Evolutionary conservation across 2,329 filamentous ascomycete genomes (phyloP), one percentile per base, ranked within the genome.

Genomic region (Exophiala sp.): DNA sequence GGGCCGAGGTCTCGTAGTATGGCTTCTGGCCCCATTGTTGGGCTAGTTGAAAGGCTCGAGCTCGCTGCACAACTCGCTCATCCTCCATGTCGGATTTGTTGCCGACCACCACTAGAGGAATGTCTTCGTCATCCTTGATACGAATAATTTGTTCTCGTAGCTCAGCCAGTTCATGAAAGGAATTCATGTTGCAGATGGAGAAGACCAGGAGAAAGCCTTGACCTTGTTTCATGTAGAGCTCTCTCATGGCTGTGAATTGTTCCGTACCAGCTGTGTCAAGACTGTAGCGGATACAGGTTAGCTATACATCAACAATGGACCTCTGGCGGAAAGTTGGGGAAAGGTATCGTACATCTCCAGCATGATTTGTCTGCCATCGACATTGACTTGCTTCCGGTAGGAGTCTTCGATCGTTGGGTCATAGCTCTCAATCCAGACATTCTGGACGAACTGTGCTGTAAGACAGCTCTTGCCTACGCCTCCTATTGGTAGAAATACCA

Each of bases 41-140:
- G n/a, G 88, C 91, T 59, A 95, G 81, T 32, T 86, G 81, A 67
- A 95, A 95, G 4, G 89, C 91, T 63, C 85, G 85, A 58, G 87
- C 86, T 47, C 89, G 82, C 10, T 87, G 84, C 7, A 96, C 88
- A 16, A 81, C 82, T 29, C 90, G 84, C 68, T 91, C 88, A 68
- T 95, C 90, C 71, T 94, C 89, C 40, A 96, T 79, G 66, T 96
- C 90, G 56, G 87, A 88, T 72, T 95, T 95, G 78, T 95, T 96
- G 59, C 90, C 90, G 43, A 95, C 90, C 58, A 96, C 89, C 46
- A 96, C 90, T 68, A 96, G 88, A 18, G 89, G 89, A 3, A 92
- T 83, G 58, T 85, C 86, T 51, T 90, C 87, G 71, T 92, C 88
- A 69, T 91, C 88, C 73, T 95, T 95, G 73, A 95, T 92, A 56